These are phyloP conservation scores for Castanospermum australe DNA, from an alignment of 306 rosid genomes.

Conservation along the genomic window DNA sequence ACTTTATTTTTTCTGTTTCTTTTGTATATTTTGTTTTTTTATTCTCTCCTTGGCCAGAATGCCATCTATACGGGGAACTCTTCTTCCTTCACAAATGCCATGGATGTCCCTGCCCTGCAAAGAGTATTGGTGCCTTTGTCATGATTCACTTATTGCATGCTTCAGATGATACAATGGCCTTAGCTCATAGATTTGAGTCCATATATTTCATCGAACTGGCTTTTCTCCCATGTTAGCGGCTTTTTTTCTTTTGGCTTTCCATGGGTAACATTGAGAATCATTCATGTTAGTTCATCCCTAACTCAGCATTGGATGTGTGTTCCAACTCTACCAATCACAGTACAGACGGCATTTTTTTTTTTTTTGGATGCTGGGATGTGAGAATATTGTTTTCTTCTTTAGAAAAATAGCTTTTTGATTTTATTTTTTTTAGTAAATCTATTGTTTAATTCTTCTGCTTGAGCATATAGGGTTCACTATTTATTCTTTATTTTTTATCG, in stretches of 20 bases:
- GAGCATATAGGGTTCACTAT: not conserved
- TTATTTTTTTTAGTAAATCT: not conserved
- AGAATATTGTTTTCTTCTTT: not conserved
- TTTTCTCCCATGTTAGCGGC: not conserved
- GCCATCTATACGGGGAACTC: slow-evolving; percentile 46
- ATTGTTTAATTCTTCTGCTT: not conserved
- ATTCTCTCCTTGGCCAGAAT: slow-evolving; percentile 43
- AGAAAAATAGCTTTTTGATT: slow-evolving; percentile 6
- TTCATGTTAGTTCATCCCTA: not conserved
- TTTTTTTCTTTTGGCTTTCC: not conserved
- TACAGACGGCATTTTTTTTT: not conserved
- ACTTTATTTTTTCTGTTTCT: not conserved
- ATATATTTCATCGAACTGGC: slow-evolving; percentile 1
- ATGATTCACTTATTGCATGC: slow-evolving; percentile 61
- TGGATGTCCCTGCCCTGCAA: slow-evolving; percentile 79
- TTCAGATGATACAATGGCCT: slow-evolving; percentile 30
- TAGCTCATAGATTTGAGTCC: not conserved
- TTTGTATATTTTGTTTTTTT: not conserved
- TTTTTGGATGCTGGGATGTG: not conserved
- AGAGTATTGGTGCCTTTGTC: slow-evolving; percentile 76
- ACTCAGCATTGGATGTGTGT: not conserved
- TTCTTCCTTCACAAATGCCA: slow-evolving; percentile 71
- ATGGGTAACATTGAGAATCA: slow-evolving; percentile 22
- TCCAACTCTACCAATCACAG: slow-evolving; percentile 3
- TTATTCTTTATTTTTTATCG: not conserved